Conservation (phyloP, 176 grass and related monocot genomes). For the Melocanna baccifera region DNA sequence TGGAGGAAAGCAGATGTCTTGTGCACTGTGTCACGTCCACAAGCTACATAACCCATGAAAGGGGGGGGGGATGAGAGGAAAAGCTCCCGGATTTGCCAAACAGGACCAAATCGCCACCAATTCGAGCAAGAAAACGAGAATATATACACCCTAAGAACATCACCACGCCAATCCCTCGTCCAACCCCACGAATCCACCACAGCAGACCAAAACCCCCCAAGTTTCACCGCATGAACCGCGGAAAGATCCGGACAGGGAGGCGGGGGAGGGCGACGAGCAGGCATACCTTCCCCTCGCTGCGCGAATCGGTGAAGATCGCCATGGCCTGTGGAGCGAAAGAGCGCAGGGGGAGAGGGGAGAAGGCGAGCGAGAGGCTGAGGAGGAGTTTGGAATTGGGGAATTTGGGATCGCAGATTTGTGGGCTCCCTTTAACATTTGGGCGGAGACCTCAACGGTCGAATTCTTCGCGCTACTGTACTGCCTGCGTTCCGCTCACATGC, state of each 20-base stretch:
- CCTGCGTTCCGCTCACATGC: slow-evolving; percentile 32
- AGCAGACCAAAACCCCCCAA: not conserved
- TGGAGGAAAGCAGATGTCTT: too few relatives aligned
- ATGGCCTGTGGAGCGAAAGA: slow-evolving; percentile 27
- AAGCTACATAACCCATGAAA: not conserved
- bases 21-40: too few relatives aligned
- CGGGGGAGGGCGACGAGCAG: not conserved
- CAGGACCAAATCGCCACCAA: not conserved
- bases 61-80: not conserved
- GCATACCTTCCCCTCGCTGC: slow-evolving; percentile 58
- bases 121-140: not conserved
- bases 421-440: slow-evolving; percentile 18
- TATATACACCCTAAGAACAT: not conserved
- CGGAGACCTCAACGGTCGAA: slow-evolving; percentile 60
- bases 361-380: too few relatives aligned
- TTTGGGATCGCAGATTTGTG: not conserved
- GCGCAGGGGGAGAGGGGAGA: not conserved
- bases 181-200: not conserved
- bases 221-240: not conserved
- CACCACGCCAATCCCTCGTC: not conserved
- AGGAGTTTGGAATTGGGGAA: slow-evolving; percentile 16
- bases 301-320: slow-evolving; percentile 62
- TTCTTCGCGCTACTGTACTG: not conserved
- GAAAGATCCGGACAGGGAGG: not conserved
- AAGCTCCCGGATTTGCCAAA: not conserved